Percentiles rank a stretch among this genome's conserved stretches.
These are phyloP conservation scores for Pseudohalonectria lignicola DNA, from an alignment of 2,329 filamentous ascomycete genomes.

Conservation along the genomic window DNA sequence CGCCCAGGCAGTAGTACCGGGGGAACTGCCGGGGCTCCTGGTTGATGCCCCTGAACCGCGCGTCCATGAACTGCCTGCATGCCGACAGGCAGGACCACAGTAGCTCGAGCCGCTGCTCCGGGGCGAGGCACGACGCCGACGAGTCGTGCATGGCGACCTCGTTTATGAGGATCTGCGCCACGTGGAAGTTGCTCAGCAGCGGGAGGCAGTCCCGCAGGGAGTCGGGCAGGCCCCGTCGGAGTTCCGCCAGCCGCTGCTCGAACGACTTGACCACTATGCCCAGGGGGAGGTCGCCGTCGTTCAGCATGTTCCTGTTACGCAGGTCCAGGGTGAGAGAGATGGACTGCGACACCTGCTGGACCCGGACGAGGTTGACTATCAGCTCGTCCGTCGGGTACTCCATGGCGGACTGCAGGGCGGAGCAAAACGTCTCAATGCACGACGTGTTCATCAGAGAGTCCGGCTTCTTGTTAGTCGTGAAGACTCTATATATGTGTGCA, in stretches of 20 bases:
- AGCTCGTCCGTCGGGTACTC: constrained; percentile 32
- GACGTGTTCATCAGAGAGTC: constrained; percentile 35
- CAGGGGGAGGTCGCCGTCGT: constrained; percentile 23
- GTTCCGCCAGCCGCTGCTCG: constrained; percentile 28
- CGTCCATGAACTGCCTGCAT: constrained; percentile 26
- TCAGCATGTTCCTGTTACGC: constrained; percentile 15
- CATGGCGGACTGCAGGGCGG: constrained; percentile 26
- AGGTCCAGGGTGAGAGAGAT: constrained; percentile 28
- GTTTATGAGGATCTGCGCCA: constrained; percentile 35
- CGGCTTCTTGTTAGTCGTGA: constrained; percentile 27
- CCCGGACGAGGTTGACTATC: constrained; percentile 31
- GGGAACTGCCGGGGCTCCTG: constrained; percentile 15
- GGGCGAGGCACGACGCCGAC: constrained; percentile 19
- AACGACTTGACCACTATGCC: constrained; percentile 29
- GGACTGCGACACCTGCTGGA: constrained; percentile 35
- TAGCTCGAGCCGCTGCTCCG: constrained; percentile 29
- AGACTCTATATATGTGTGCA: constrained; percentile 14
- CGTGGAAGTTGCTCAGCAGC: constrained; percentile 28
- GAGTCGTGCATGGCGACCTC: constrained; percentile 32
- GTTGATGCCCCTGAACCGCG: constrained; percentile 10
- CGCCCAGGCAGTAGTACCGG: constrained; percentile 28
- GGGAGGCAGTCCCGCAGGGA: constrained; percentile 6
- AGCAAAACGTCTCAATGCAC: constrained; percentile 30
- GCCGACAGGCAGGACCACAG: constrained; percentile 32
- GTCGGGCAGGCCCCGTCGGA: constrained; percentile 5